These are phyloP conservation scores for Fusarium floridanum DNA, from an alignment of 2,329 filamentous ascomycete genomes.

Conservation along the genomic window DNA sequence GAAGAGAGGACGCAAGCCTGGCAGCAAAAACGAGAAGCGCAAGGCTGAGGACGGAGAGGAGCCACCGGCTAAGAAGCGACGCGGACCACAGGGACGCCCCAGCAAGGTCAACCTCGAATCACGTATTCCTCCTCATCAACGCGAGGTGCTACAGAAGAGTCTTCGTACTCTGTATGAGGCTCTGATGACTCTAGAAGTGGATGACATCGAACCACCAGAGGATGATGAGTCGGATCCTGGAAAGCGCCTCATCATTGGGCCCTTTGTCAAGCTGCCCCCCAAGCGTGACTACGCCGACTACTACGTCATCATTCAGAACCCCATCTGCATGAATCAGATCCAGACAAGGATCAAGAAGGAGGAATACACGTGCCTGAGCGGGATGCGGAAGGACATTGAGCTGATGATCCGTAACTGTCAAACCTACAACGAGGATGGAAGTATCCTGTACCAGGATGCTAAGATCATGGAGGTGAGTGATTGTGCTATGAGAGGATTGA, in stretches of 20 bases:
- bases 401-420: conserved; percentile 91
- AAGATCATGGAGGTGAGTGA: conserved; percentile 85
- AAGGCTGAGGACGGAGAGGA: conserved; percentile 85
- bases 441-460: conserved; percentile 91
- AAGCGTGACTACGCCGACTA: conserved; percentile 95
- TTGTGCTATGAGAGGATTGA: neutral
- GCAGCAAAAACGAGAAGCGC: conserved; percentile 82
- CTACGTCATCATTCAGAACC: conserved; percentile 90
- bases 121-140: conserved; percentile 75
- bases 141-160: conserved; percentile 82
- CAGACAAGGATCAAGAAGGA: conserved; percentile 96
- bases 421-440: conserved; percentile 97
- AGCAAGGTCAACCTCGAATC: conserved; percentile 66
- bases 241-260: conserved; percentile 88
- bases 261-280: conserved; percentile 91
- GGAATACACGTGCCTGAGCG: conserved; percentile 85
- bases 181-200: conserved; percentile 87
- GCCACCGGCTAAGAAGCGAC: conserved; percentile 82
- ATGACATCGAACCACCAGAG: conserved; percentile 71
- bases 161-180: conserved; percentile 82
- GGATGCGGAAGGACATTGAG: conserved; percentile 85
- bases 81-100: conserved; percentile 76
- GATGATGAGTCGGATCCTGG: conserved; percentile 70
- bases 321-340: conserved; percentile 97
- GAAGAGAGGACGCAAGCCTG: conserved; percentile 87